Evolutionary conservation across 1,284 basidiomycete species (phyloP), one percentile per base, ranked within the genome.

Genomic region (Apiotrichum laibachii): DNA sequence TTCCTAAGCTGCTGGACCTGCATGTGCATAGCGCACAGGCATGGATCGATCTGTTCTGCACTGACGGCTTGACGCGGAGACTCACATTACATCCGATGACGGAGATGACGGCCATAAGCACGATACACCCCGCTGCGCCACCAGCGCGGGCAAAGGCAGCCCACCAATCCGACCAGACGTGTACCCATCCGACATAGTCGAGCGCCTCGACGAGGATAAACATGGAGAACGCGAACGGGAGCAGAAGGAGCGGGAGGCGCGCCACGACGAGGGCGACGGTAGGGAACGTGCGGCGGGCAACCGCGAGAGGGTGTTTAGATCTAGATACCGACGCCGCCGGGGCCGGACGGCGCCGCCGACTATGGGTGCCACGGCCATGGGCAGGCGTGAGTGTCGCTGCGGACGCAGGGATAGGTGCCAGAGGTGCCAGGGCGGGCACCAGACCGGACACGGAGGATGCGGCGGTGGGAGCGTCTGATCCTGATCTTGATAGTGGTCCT

Each of bases 141-240:
- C 68, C 69, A 13, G 64, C 73, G 15, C 61, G 59, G 10, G 79
- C 80, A 82, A 82, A 85, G 9, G 79, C 77, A 1, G 69, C 70
- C 84, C 83, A 85, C 87, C 92, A 95, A 7, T 71, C 68, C 0
- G 87, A 87, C 73, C 96, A 94, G 19, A 96, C 83, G 31, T 85
- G 82, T 31, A 97, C 91, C 91, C 95, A 98, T n/a, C 92, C 92
- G 55, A 88, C 86, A 59, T 87, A 83, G 6, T 86, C 83, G 10
- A 98, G 82, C 0, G 84, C 89, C 71, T 95, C 88, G 55, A 96
- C 92, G 50, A 98, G 85, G 68, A 98, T 92, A 79, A 98, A 98
- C 80, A 96, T 92, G 7, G 88, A 87, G 73, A 98, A 92, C 0
- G 93, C 90, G 71, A 98, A 98, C 0, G 92, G 92, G 12, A 97